Percentiles rank a stretch among this genome's conserved stretches.
These are phyloP conservation scores for Hygrocybe punicea DNA, from an alignment of 768 basidiomycete genomes.

Conservation along the genomic window DNA sequence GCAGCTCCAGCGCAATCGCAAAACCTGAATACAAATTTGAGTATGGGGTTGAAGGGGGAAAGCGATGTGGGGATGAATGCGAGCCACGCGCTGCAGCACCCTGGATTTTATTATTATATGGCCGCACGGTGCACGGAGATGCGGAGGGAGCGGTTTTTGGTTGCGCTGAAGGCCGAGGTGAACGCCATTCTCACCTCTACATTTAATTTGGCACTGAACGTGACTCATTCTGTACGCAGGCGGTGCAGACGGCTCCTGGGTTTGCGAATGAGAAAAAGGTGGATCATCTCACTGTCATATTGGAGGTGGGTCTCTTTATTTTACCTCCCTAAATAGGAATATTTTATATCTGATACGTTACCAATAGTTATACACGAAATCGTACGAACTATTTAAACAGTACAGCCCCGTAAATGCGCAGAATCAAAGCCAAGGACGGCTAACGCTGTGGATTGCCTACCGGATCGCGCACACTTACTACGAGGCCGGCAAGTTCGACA, in stretches of 20 bases:
- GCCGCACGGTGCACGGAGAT: slow-evolving; percentile 83
- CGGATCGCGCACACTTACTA: slow-evolving; percentile 87
- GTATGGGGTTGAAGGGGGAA: slow-evolving; percentile 54
- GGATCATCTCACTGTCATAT: slow-evolving; percentile 75
- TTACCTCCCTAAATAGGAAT: background rate
- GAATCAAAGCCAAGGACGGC: slow-evolving; percentile 61
- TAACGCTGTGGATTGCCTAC: slow-evolving; percentile 88
- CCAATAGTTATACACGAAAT: slow-evolving; percentile 80
- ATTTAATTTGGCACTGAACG: background rate
- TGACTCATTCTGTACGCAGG: background rate
- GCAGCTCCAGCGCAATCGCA: slow-evolving; percentile 10
- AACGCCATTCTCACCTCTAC: slow-evolving; percentile 10
- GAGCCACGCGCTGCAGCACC: slow-evolving; percentile 78
- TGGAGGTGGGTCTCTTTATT: slow-evolving; percentile 58
- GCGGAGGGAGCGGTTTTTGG: slow-evolving; percentile 64
- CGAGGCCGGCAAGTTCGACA: slow-evolving; percentile 74
- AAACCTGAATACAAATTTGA: slow-evolving; percentile 2
- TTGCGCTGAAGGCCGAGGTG: slow-evolving; percentile 57
- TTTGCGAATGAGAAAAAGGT: slow-evolving; percentile 89
- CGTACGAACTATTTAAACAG: slow-evolving; percentile 91
- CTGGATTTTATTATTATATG: slow-evolving; percentile 89
- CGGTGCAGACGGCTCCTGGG: slow-evolving; percentile 41
- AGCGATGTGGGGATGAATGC: slow-evolving; percentile 73
- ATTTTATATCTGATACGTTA: background rate
- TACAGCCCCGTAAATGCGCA: slow-evolving; percentile 44